Evolutionary conservation across 148 eudicot species (phyloP).

Genomic region (Salicornia ramosissima): DNA sequence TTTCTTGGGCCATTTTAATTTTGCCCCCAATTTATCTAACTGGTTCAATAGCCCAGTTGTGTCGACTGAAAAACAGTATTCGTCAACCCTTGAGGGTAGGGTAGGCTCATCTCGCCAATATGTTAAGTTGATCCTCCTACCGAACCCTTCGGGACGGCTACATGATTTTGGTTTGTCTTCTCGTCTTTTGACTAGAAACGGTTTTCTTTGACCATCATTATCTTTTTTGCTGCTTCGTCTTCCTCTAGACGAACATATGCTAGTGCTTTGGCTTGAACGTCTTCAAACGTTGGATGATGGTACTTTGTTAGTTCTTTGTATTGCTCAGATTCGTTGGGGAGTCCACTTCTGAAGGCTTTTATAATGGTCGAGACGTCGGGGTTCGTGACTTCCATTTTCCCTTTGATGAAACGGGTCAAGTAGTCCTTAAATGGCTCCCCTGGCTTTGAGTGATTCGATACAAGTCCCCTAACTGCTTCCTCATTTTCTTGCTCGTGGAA

Average conservation of each 20-base stretch:
- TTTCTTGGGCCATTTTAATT: not conserved
- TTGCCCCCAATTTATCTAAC: not conserved
- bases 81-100: not conserved
- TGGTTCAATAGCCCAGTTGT: not conserved
- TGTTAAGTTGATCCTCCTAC: no score
- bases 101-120: not conserved
- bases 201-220: no score
- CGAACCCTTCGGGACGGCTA: not conserved
- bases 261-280: not conserved
- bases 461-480: not conserved
- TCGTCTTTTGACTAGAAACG: not conserved
- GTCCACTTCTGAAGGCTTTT: not conserved
- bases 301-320: no score
- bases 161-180: not conserved
- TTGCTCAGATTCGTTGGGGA: no score
- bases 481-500: no score
- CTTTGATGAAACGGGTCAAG: not conserved
- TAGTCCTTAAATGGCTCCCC: not conserved
- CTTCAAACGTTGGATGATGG: not conserved
- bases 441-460: not conserved
- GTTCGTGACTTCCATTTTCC: not conserved
- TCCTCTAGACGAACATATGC: not conserved
- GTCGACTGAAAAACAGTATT: not conserved
- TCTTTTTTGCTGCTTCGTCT: not conserved
- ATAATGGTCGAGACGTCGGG: not conserved